Evolutionary conservation across 1,139 yeast species (phyloP).

Genomic region (Pichia sp.): DNA sequence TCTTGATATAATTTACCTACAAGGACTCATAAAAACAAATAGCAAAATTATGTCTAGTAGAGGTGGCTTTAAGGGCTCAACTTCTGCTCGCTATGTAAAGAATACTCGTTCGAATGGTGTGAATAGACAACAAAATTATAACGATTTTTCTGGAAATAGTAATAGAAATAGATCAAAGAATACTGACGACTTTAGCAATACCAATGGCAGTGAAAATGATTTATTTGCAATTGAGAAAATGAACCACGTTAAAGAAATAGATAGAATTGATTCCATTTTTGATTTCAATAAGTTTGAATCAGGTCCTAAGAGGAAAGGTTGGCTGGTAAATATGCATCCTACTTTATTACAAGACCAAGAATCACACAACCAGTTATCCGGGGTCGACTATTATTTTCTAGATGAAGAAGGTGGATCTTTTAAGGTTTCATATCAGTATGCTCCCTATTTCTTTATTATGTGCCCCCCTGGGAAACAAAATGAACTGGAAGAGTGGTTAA

Average conservation of each 20-base stretch:
- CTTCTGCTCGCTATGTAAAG: no score
- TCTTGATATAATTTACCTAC: no score
- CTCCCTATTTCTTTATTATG: slow-evolving; percentile 81
- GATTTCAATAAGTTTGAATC: slow-evolving; percentile 75
- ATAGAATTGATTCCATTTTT: slow-evolving; percentile 64
- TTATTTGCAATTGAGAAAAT: slow-evolving; percentile 16
- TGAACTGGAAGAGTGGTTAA: slow-evolving; percentile 81
- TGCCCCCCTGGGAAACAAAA: slow-evolving; percentile 59
- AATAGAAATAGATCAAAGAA: slow-evolving; percentile 3
- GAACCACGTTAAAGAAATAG: slow-evolving; percentile 47
- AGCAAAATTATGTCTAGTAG: no score
- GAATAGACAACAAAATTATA: slow-evolving; percentile 8
- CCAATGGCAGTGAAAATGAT: not conserved
- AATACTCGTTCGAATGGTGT: no score
- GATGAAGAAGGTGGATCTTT: slow-evolving; percentile 97
- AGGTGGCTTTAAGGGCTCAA: no score
- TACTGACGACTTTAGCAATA: not conserved
- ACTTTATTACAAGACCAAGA: slow-evolving; percentile 49
- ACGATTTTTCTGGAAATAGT: slow-evolving; percentile 11
- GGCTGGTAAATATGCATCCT: slow-evolving; percentile 85
- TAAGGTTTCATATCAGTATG: slow-evolving; percentile 73
- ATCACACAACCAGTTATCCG: slow-evolving; percentile 59
- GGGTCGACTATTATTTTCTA: slow-evolving; percentile 90
- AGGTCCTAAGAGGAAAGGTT: slow-evolving; percentile 70
- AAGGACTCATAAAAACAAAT: no score